These are phyloP conservation scores for Pterocarpus macrocarpus DNA, from an alignment of 306 rosid species.

Conservation along the genomic window DNA sequence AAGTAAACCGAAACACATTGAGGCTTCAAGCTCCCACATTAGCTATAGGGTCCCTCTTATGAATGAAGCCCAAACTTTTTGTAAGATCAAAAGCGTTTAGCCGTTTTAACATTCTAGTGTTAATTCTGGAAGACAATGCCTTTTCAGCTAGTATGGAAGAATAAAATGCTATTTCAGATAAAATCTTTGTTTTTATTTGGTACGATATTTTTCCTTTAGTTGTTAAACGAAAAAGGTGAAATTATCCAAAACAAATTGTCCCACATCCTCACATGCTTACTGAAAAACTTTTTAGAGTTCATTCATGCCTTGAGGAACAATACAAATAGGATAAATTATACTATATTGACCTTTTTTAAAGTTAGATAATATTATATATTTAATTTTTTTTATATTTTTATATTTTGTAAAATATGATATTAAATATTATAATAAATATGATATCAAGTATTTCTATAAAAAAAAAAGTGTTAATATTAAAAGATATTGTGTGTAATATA, in stretches of 20 bases:
- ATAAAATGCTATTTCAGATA: background rate
- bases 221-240: no score
- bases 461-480: no score
- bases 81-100: background rate
- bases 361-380: no score
- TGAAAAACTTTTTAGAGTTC: background rate
- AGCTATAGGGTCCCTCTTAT: background rate
- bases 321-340: no score
- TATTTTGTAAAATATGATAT: no score
- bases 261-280: background rate
- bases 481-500: no score
- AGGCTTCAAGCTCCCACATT: background rate
- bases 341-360: no score
- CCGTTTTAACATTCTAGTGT: background rate
- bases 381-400: no score
- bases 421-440: no score
- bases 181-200: background rate
- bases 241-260: background rate
- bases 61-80: background rate
- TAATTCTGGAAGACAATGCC: no score
- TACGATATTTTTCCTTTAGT: background rate
- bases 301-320: background rate
- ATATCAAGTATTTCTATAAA: no score
- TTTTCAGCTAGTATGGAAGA: background rate
- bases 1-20: no score